phyloP scores from a whole-genome alignment of 805 yeast genomes.

The Saccharomycodes ludwigii region DNA sequence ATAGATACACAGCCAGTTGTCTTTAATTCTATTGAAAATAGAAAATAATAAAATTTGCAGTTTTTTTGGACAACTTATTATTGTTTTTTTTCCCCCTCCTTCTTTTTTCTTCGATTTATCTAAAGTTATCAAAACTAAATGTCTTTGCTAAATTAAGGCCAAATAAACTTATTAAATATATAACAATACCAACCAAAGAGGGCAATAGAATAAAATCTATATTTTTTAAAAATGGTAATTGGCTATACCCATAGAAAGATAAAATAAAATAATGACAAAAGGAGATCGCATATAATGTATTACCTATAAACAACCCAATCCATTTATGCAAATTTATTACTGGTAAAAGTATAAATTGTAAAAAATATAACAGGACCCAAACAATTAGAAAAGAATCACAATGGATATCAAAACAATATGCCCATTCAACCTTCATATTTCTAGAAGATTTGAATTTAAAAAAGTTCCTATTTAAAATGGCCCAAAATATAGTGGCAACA shows the following conservation, averaged over 20 bases:
- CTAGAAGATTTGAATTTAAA: constrained; percentile 26
- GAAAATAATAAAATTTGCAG: too few relatives aligned
- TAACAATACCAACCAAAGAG: constrained; percentile 42
- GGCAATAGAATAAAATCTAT: constrained; percentile 55
- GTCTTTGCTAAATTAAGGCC: constrained; percentile 65
- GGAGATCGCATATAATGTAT: constrained; percentile 63
- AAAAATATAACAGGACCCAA: constrained; percentile 62
- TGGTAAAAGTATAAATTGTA: constrained; percentile 69
- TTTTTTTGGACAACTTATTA: too few relatives aligned
- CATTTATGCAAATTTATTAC: constrained; percentile 52
- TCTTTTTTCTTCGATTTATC: neutral
- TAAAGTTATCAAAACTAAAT: constrained; percentile 16
- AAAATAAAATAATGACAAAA: constrained; percentile 64
- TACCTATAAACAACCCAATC: constrained; percentile 62
- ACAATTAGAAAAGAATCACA: constrained; percentile 78
- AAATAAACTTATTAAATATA: constrained; percentile 48
- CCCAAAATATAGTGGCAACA: constrained; percentile 65
- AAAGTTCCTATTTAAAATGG: constrained; percentile 53
- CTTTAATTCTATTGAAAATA: too few relatives aligned
- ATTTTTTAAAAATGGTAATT: constrained; percentile 53
- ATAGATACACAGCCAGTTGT: too few relatives aligned
- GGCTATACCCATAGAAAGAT: constrained; percentile 81
- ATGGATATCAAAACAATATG: constrained; percentile 87
- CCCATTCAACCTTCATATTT: constrained; percentile 53
- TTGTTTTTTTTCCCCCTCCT: too few relatives aligned